Percentiles rank a stretch among this genome's conserved stretches.
phyloP scores from a whole-genome alignment of 495 filamentous ascomycete genomes.

The Tetracladium setigerum region DNA sequence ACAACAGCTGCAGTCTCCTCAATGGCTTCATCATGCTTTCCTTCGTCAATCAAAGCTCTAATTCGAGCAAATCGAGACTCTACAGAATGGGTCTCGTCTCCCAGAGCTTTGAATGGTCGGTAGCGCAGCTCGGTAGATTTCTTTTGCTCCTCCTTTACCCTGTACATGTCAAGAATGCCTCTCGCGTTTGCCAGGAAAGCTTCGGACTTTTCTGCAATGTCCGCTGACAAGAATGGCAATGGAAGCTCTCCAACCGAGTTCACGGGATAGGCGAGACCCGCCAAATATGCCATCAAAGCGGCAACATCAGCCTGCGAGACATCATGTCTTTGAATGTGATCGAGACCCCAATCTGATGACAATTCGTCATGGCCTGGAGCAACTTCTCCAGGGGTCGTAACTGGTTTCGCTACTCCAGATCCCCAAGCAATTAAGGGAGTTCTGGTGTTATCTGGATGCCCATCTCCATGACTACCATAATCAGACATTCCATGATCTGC shows the following conservation, averaged over 20 bases:
- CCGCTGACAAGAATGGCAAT: slow-evolving; percentile 67
- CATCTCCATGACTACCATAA: slow-evolving; percentile 95
- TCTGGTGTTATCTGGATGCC: slow-evolving; percentile 94
- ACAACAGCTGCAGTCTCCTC: slow-evolving; percentile 66
- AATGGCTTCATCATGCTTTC: slow-evolving; percentile 67
- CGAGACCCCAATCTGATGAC: slow-evolving; percentile 80
- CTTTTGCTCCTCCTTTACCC: slow-evolving; percentile 87
- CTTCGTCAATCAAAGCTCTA: slow-evolving; percentile 54
- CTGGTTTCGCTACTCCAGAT: slow-evolving; percentile 77
- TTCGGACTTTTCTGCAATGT: slow-evolving; percentile 68
- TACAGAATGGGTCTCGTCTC: slow-evolving; percentile 52
- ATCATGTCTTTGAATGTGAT: slow-evolving; percentile 76
- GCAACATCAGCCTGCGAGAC: slow-evolving; percentile 94
- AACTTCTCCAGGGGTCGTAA: slow-evolving; percentile 39
- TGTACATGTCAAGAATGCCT: slow-evolving; percentile 94
- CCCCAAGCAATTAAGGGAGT: slow-evolving; percentile 95
- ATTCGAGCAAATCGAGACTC: slow-evolving; percentile 64
- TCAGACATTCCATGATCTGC: slow-evolving; percentile 99
- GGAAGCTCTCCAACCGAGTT: slow-evolving; percentile 96
- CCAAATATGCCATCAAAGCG: slow-evolving; percentile 93
- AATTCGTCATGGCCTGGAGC: slow-evolving; percentile 87
- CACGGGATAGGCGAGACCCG: slow-evolving; percentile 82
- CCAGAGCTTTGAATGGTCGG: slow-evolving; percentile 56
- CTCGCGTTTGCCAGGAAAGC: slow-evolving; percentile 80
- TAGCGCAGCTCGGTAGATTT: slow-evolving; percentile 67